Conservation (phyloP, 2,329 filamentous ascomycete species). For the Juglanconis oblonga region DNA sequence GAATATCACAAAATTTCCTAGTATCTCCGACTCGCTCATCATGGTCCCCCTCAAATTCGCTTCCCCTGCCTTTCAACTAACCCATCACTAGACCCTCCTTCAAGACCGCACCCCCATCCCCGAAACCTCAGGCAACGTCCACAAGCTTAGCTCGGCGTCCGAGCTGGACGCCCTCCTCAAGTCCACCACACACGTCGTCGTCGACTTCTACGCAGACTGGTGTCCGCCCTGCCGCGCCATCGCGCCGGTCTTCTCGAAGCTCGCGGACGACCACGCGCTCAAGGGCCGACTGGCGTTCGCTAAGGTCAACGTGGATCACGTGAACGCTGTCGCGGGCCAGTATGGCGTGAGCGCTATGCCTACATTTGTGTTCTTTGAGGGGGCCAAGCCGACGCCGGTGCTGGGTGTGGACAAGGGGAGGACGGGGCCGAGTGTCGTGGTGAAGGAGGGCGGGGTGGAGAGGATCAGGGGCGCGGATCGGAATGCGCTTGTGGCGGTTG, state of each 20-base stretch:
- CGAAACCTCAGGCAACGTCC: conserved; percentile 37
- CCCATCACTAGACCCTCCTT: conserved; percentile 18
- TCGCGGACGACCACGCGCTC: conserved; percentile 36
- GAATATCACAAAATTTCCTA: too few species aligned
- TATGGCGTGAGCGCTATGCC: conserved; percentile 52
- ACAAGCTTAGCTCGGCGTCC: conserved; percentile 28
- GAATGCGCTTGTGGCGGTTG: conserved; percentile 28
- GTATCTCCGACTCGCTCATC: too few species aligned
- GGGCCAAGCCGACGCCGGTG: conserved; percentile 37
- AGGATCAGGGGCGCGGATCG: conserved; percentile 34
- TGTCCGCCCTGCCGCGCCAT: conserved; percentile 49
- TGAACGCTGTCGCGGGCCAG: conserved; percentile 44
- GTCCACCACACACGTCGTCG: conserved; percentile 38
- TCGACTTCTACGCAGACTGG: conserved; percentile 52
- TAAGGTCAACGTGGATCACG: conserved; percentile 55
- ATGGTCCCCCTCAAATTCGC: too few species aligned
- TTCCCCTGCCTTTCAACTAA: not conserved
- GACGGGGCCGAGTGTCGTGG: conserved; percentile 7
- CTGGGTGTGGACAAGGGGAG: conserved; percentile 26
- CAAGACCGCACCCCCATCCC: conserved; percentile 33
- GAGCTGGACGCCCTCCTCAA: conserved; percentile 37
- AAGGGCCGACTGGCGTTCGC: conserved; percentile 46
- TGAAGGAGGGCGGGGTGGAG: conserved; percentile 19
- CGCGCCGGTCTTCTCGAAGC: conserved; percentile 41
- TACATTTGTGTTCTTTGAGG: conserved; percentile 54